Base-by-base conservation (phyloP, 2,329 filamentous ascomycete species). In the Chrysosporium keratinophilum region DNA sequence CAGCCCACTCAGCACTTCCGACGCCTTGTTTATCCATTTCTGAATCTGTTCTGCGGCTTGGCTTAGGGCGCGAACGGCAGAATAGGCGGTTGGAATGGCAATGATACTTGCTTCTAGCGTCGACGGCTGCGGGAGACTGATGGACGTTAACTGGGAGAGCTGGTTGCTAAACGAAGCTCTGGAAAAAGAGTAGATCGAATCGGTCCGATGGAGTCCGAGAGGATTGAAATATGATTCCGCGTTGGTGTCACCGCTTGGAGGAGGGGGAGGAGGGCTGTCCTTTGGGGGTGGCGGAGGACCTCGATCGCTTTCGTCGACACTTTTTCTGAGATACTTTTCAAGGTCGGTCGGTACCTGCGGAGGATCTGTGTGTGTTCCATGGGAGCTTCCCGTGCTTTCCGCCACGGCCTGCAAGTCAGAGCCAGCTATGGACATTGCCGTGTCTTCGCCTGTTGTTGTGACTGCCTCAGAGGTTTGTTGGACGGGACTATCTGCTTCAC, bases 161-260 rank as follows among this genome's bases (percentile, higher is more conserved):
- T 97, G 93, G 63, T 87, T 94, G 58, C 88, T 87, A 68, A 98
- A 95, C 5, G 91, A 96, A 34, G 85, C 86, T 43, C 91, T 82
- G 1, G 89, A 95, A 55, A 98, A 79, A 1, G 93, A 95, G 70
- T 95, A 96, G 61, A 97, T 89, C 35, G 91, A 97, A 41, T 87
- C 87, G 2, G 89, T 78, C 11, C 89, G 80, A 19, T 77, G 76
- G 6, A 80, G 67, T 52, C 74, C 68, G 19, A 65, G 61, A 0
- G 71, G 69, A 52, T 74, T 72, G 54, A 74, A 73, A 55, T 72
- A 74, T 1, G 71, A 73, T 50, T 71, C 69, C 3, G 60, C 61
- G 40, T 46, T 52, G 34, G 28, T 28, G 57, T 66, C 62, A 42
- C 12, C 68, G 67, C n/a, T 62, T 11, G 41, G 33, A 31, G 63